These are phyloP conservation scores for Calocybe indica DNA, from an alignment of 768 basidiomycete species.

Conservation along the genomic window DNA sequence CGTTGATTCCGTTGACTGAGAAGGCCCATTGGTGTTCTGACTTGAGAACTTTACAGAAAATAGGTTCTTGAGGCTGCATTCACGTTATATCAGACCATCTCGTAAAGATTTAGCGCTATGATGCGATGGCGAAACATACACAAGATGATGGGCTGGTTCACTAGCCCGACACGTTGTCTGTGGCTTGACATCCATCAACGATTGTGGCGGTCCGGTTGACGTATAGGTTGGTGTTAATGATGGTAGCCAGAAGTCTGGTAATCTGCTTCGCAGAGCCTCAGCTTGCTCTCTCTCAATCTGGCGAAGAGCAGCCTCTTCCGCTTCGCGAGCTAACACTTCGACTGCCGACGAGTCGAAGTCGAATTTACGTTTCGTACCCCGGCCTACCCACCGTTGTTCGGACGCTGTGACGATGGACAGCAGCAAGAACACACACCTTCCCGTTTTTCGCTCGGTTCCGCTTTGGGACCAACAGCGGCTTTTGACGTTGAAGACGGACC, in stretches of 20 bases:
- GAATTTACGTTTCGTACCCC: slow-evolving; percentile 81
- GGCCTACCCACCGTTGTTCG: slow-evolving; percentile 24
- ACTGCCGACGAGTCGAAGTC: slow-evolving; percentile 71
- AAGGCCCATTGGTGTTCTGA: slow-evolving; percentile 27
- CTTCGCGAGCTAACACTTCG: slow-evolving; percentile 67
- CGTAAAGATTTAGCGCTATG: slow-evolving; percentile 4
- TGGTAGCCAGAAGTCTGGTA: slow-evolving; percentile 97
- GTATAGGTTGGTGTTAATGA: slow-evolving; percentile 82
- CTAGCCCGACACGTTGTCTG: slow-evolving; percentile 88
- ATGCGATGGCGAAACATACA: background rate
- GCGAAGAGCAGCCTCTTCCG: slow-evolving; percentile 82
- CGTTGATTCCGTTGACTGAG: slow-evolving; percentile 31
- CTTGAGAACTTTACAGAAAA: slow-evolving; percentile 77
- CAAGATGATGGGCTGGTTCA: slow-evolving; percentile 65
- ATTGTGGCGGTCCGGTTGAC: slow-evolving; percentile 53
- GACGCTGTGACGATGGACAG: background rate
- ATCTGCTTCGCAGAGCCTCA: slow-evolving; percentile 77
- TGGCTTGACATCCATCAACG: slow-evolving; percentile 75
- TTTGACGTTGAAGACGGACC: slow-evolving; percentile 21
- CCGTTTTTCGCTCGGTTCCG: slow-evolving; percentile 20
- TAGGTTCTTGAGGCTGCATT: slow-evolving; percentile 70
- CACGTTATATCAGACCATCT: background rate
- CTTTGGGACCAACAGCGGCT: slow-evolving; percentile 29
- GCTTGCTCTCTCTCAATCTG: slow-evolving; percentile 83
- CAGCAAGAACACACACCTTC: slow-evolving; percentile 22